Base-by-base conservation (phyloP, 345 rosid genomes). In the Sonneratia caseolaris region DNA sequence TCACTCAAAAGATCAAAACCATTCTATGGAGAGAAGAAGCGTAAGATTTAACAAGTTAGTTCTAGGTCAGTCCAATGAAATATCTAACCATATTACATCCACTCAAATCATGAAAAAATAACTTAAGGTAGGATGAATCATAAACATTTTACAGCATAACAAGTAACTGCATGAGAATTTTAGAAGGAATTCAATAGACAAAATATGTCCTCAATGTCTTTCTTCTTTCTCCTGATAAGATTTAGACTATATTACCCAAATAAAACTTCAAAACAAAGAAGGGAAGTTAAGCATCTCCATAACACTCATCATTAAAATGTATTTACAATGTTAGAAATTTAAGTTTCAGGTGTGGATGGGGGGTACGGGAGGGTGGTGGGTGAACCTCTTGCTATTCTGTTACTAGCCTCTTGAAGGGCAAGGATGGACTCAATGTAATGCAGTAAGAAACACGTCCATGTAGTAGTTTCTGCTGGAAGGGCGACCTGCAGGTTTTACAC, bases 351-450 rank as follows among this genome's bases (percentile, higher is more conserved):
- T 86, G 70, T 75, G 89, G 45, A 9, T 42, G 5, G 45, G 45
- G 45, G 45, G 0, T 27, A 27, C 32, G 32, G 32, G 32, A 27
- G 32, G 32, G 32, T 27, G 32, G 32, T 27, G 32, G 45, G 45
- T 42, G 5, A 4, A 42, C 97, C 97, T 85, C 81, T 77, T 64
- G 97, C 74, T 65, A 82, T 62, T 78, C 75, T 83, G 77, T 75
- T 62, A 81, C 97, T 90, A 77, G 90, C 89, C 69, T 89, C 96
- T 76, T 95, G 97, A 74, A 95, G 96, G 81, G 97, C 97, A 80
- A 90, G 77, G 79, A 95, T 82, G 47, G 75, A 74, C 81, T 92
- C 97, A 75, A 95, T 89, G 75, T 95, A 95, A 16, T 80, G 82
- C 80, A 87, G 91, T 76, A 95, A 80, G 85, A 90, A 95, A 79